A percentile compares a stretch with the other conserved stretches of the same genome.
phyloP scores from a whole-genome alignment of 1,284 basidiomycete genomes.

The Pseudozyma tsukubaensis region DNA sequence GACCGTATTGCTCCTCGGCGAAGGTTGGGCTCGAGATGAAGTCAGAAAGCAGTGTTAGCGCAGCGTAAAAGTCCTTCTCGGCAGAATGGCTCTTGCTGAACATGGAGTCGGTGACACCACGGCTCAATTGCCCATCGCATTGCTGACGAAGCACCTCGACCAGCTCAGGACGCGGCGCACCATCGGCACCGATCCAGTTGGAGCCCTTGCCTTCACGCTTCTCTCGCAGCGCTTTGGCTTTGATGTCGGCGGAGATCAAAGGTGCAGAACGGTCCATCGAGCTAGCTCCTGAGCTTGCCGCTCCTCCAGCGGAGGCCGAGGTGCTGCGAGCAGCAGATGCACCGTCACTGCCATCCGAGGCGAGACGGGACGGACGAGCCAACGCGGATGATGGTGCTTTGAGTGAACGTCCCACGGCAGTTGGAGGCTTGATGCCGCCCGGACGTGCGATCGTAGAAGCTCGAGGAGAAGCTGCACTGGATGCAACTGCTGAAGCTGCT shows the following conservation, averaged over 20 bases:
- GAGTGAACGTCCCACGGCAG: conserved; percentile 52
- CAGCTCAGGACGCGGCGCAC: conserved; percentile 84
- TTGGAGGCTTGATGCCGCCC: conserved; percentile 49
- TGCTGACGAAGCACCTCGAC: conserved; percentile 87
- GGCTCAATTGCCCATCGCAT: conserved; percentile 85
- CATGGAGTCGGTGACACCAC: conserved; percentile 80
- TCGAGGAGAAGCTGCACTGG: conserved; percentile 29
- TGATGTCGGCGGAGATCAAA: conserved; percentile 79
- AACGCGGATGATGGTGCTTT: conserved; percentile 47
- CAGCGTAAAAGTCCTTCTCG: conserved; percentile 89
- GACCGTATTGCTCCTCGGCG: conserved; percentile 75
- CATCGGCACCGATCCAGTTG: conserved; percentile 76
- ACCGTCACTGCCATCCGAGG: conserved; percentile 35
- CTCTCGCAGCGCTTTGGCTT: conserved; percentile 79
- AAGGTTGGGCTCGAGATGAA: conserved; percentile 75
- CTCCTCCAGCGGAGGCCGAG: conserved; percentile 14
- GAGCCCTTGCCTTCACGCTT: conserved; percentile 78
- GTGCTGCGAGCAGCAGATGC: conserved; percentile 31
- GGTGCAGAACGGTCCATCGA: conserved; percentile 70
- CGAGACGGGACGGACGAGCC: conserved; percentile 34
- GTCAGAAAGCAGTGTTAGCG: conserved; percentile 80
- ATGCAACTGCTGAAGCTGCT: conserved; percentile 16
- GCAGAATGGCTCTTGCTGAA: conserved; percentile 93
- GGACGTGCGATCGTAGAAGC: conserved; percentile 42
- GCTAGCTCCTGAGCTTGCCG: conserved; percentile 25